Base-by-base conservation (phyloP, 1,139 yeast genomes). In the Zygosaccharomyces sapae region DNA sequence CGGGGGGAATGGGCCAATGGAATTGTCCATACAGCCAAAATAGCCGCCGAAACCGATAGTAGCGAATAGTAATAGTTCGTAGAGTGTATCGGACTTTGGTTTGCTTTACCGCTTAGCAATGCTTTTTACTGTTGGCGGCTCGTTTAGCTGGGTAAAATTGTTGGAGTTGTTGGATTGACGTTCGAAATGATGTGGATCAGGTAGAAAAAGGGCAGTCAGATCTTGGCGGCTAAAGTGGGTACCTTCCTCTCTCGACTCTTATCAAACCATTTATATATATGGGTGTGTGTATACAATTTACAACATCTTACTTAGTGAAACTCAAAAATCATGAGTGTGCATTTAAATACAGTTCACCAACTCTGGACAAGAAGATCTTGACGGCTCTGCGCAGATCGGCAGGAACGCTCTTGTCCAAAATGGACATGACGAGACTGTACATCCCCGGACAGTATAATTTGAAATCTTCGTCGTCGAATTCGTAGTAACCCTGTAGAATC, bases 381-480 rank as follows among this genome's bases (percentile, higher is more conserved):
- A 90, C 74, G 0, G 90, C 83, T 29, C 69, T 67, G 50, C 96
- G 75, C 55, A 90, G 69, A 49, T 87, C 95, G 0, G 79, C 70
- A 25, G 87, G 77, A 61, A 87, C 74, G 54, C 80, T 82, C 68
- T 83, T 83, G 57, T 81, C 77, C 55, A 92, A 73, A 41, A 90
- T 72, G 46, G 74, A 76, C 58, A 89, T 72, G 18, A 87, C 80
- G 46, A 82, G 74, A 25, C 75, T 76, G 67, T 88, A 92, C 71
- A 88, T 78, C 22, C 68, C 73, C 2, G 88, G 83, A 49, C 87
- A 77, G 56, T 80, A 76, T 47, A 69, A 68, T 34, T 67, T 67
- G 67, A 92, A 90, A 65, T 92, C 97, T 1, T 69, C 79, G 41
- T 83, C 86, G 56, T 85, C 86, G 55, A 92, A 76, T 59, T 82